Percentiles rank a stretch among this genome's conserved stretches.
phyloP scores from a whole-genome alignment of 306 rosid genomes.

The Trichosanthes truncata region DNA sequence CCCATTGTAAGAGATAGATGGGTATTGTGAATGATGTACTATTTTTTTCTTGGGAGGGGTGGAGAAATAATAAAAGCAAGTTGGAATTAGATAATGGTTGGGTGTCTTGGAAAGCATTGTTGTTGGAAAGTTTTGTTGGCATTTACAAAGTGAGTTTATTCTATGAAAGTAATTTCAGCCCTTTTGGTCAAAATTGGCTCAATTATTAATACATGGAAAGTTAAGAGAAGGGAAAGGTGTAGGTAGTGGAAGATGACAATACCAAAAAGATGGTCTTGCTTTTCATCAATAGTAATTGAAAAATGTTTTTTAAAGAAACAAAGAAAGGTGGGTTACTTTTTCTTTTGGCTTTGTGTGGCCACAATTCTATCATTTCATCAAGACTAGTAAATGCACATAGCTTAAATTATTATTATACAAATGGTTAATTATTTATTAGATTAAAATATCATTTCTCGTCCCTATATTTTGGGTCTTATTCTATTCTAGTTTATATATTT shows the following conservation, averaged over 20 bases:
- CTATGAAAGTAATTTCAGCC: slow-evolving; percentile 21
- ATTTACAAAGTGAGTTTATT: slow-evolving; percentile 7
- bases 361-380: neutral
- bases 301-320: neutral
- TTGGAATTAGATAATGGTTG: slow-evolving; percentile 43
- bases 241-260: slow-evolving; percentile 21
- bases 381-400: neutral
- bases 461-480: too few species aligned
- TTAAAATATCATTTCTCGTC: too few species aligned
- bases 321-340: slow-evolving; percentile 9
- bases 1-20: slow-evolving; percentile 28
- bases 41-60: neutral
- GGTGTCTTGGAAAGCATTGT: slow-evolving; percentile 19
- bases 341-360: neutral
- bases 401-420: neutral
- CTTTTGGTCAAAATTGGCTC: slow-evolving; percentile 15
- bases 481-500: too few species aligned
- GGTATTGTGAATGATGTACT: slow-evolving; percentile 1
- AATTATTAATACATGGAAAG: slow-evolving; percentile 16
- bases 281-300: slow-evolving; percentile 6
- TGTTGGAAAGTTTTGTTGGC: slow-evolving; percentile 3
- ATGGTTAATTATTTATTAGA: too few species aligned
- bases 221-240: slow-evolving; percentile 14
- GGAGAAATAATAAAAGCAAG: slow-evolving; percentile 22
- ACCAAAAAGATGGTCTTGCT: slow-evolving; percentile 10